These are phyloP conservation scores for Microstegium vimineum DNA, from an alignment of 176 grass and related monocot species.

Conservation along the genomic window DNA sequence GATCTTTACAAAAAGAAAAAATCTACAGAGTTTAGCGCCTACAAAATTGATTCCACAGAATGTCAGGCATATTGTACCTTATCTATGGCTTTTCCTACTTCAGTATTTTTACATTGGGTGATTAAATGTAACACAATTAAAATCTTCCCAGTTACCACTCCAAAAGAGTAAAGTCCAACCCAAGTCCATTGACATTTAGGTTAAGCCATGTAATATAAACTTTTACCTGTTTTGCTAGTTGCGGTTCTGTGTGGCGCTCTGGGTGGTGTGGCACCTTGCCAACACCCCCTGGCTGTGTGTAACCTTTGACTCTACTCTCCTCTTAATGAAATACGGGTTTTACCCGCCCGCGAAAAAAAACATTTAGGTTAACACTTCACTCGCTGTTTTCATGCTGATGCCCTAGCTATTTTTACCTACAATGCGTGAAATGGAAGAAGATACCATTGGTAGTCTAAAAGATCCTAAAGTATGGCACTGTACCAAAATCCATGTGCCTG, in stretches of 20 bases:
- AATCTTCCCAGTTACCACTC: neutral
- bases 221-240: too few relatives aligned
- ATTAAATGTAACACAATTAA: neutral
- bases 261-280: too few relatives aligned
- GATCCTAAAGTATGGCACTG: neutral
- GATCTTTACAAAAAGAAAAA: neutral
- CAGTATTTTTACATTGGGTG: neutral
- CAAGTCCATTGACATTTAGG: neutral
- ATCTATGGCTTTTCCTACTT: neutral
- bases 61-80: neutral
- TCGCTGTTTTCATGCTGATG: neutral
- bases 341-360: too few relatives aligned
- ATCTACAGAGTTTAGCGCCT: neutral
- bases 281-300: too few relatives aligned
- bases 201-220: too few relatives aligned
- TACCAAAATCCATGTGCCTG: neutral
- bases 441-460: neutral
- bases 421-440: neutral
- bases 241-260: too few relatives aligned
- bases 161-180: neutral
- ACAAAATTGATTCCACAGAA: neutral
- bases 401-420: neutral
- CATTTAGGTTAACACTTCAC: neutral
- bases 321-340: too few relatives aligned
- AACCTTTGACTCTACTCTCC: too few relatives aligned